A percentile compares a stretch with the other conserved stretches of the same genome.
Conservation (phyloP, 2,329 filamentous ascomycete species). For the Ceratocystis alfenasii region DNA sequence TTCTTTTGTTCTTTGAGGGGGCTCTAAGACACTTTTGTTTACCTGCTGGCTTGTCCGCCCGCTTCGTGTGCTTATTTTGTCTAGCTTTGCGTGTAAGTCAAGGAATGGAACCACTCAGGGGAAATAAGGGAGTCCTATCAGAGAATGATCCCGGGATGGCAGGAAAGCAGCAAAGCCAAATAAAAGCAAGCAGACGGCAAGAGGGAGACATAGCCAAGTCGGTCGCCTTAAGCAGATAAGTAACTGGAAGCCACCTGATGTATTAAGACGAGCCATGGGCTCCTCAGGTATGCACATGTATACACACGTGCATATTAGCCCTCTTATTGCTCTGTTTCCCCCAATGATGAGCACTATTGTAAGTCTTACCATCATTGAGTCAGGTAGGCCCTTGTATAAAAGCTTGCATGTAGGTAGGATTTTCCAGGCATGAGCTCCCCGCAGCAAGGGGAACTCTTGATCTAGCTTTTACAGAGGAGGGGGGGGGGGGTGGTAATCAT, state of each 20-base stretch:
- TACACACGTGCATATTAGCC: not conserved
- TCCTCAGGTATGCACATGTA: too few relatives aligned
- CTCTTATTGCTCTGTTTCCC: not conserved
- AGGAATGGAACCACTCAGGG: constrained; percentile 1
- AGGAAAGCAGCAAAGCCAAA: not conserved
- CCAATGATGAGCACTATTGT: not conserved
- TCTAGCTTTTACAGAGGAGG: not conserved
- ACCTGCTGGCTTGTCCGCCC: not conserved
- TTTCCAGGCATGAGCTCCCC: not conserved
- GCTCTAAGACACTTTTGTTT: not conserved
- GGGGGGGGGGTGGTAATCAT: too few relatives aligned
- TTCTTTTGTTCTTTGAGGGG: constrained; percentile 9
- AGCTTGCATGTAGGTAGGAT: not conserved
- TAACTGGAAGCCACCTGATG: not conserved
- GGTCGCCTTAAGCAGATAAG: not conserved
- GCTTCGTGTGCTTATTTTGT: not conserved
- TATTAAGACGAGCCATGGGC: too few relatives aligned
- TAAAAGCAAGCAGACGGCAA: not conserved
- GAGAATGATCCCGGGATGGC: not conserved
- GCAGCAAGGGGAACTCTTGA: not conserved
- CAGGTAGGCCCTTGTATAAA: not conserved
- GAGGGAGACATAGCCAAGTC: not conserved
- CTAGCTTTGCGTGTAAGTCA: not conserved
- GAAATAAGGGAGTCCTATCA: not conserved
- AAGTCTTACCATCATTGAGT: not conserved